These are phyloP conservation scores for Oryza rufipogon DNA, from an alignment of 176 grass and related monocot species.

Conservation along the genomic window DNA sequence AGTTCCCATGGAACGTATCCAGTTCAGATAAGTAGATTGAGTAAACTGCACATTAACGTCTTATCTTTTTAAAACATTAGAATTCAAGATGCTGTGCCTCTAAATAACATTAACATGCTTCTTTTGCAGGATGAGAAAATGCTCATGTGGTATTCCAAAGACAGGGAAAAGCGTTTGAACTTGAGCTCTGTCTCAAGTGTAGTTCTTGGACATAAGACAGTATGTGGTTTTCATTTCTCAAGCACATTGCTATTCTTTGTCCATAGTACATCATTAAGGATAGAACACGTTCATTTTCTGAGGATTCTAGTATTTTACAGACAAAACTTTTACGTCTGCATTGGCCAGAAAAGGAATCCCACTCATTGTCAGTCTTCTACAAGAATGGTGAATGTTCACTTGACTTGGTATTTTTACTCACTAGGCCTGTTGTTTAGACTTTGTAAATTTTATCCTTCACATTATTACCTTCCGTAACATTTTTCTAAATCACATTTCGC, in stretches of 20 bases:
- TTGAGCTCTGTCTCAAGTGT: slow-evolving; percentile 74
- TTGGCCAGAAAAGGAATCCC: slow-evolving; percentile 80
- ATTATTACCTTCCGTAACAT: not conserved
- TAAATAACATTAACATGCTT: slow-evolving; percentile 18
- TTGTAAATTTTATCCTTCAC: slow-evolving; percentile 10
- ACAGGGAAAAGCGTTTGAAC: slow-evolving; percentile 75
- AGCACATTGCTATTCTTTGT: slow-evolving; percentile 25
- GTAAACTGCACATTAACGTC: slow-evolving; percentile 1
- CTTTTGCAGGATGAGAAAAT: slow-evolving; percentile 79
- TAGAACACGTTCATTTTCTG: slow-evolving; percentile 14
- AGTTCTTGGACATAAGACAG: slow-evolving; percentile 86
- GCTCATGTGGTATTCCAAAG: slow-evolving; percentile 85
- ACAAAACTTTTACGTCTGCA: slow-evolving; percentile 78
- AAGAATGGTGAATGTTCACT: slow-evolving; percentile 84
- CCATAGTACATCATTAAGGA: not conserved
- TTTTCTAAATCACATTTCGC: slow-evolving; percentile 35
- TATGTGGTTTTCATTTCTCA: slow-evolving; percentile 45
- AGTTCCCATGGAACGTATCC: not conserved
- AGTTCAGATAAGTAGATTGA: not conserved
- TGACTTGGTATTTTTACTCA: slow-evolving; percentile 76
- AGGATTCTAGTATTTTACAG: slow-evolving; percentile 54
- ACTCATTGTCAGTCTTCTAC: slow-evolving; percentile 86
- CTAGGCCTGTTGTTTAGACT: slow-evolving; percentile 24
- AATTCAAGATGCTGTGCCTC: slow-evolving; percentile 3
- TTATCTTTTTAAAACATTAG: not conserved